phyloP scores from a whole-genome alignment of 208 protist genomes.

The Giardia duodenalis region DNA sequence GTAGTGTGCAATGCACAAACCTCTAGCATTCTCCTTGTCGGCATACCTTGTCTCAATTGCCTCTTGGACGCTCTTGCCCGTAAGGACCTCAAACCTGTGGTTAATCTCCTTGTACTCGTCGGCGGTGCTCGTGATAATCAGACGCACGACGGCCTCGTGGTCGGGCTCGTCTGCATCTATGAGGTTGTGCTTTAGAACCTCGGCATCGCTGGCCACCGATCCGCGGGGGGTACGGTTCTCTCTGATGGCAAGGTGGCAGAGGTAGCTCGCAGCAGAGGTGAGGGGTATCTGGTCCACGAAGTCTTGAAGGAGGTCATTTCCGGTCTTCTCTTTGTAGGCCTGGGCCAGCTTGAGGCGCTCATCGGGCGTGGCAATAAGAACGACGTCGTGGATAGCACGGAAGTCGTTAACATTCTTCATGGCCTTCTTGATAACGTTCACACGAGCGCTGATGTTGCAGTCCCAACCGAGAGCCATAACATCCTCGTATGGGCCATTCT shows the following conservation, averaged over 20 bases:
- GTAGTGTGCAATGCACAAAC: neutral
- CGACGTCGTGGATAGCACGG: neutral
- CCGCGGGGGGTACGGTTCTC: neutral
- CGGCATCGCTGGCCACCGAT: neutral
- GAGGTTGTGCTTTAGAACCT: neutral
- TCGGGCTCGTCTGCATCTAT: neutral
- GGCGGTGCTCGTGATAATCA: neutral
- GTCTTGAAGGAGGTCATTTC: neutral
- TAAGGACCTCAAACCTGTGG: neutral
- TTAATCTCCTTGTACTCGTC: constrained; percentile 7
- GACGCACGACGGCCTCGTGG: neutral
- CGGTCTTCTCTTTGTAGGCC: neutral
- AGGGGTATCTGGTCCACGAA: neutral
- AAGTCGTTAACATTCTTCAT: neutral
- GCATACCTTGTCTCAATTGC: neutral
- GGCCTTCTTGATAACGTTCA: neutral
- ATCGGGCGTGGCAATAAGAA: neutral
- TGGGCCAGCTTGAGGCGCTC: neutral
- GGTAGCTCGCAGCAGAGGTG: neutral
- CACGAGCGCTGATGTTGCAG: neutral
- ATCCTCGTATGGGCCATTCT: neutral
- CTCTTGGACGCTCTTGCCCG: neutral
- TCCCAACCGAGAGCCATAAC: neutral
- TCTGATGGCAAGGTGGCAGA: neutral
- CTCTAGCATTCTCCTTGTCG: neutral